Evolutionary conservation across 805 yeast genomes (phyloP).

Genomic region (Ogataea methylovora): DNA sequence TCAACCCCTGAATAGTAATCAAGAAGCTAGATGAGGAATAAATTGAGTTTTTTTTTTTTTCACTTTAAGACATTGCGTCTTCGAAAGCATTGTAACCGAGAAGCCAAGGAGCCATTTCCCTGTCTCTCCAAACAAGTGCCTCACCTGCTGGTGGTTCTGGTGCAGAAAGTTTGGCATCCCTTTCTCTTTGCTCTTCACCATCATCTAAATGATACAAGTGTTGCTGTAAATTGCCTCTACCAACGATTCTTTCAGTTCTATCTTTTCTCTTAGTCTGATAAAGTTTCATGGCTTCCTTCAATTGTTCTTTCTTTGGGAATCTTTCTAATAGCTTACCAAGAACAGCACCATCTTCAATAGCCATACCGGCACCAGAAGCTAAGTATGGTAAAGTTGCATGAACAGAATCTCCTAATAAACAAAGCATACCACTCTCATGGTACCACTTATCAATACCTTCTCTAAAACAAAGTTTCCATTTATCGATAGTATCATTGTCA

Average conservation of each 20-base stretch:
- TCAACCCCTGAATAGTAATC: too few species aligned
- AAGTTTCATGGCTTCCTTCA: constrained; percentile 12
- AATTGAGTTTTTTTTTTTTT: too few species aligned
- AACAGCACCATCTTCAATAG: constrained; percentile 27
- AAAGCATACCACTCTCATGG: constrained; percentile 18
- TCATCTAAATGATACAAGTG: constrained; percentile 22
- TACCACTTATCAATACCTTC: constrained; percentile 21
- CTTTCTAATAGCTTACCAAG: constrained; percentile 15
- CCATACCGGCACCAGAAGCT: constrained; percentile 28
- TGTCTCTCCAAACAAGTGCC: constrained; percentile 19
- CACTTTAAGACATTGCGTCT: constrained; percentile 11
- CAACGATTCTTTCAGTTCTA: constrained; percentile 21
- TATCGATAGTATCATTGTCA: constrained; percentile 11
- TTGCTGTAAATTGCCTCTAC: constrained; percentile 13
- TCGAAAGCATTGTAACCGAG: constrained; percentile 20
- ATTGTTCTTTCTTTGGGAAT: constrained; percentile 12
- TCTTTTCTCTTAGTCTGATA: constrained; percentile 17
- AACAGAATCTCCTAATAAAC: constrained; percentile 25
- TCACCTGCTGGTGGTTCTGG: constrained; percentile 15
- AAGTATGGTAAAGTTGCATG: constrained; percentile 28
- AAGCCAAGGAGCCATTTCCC: constrained; percentile 20
- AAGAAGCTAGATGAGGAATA: too few species aligned
- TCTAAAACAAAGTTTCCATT: constrained; percentile 23
- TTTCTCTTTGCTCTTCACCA: constrained; percentile 18
- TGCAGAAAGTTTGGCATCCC: constrained; percentile 13